A percentile compares a stretch with the other conserved stretches of the same genome.
Evolutionary conservation across 2,329 filamentous ascomycete species (phyloP).

Genomic region (Trichoderma sp.): DNA sequence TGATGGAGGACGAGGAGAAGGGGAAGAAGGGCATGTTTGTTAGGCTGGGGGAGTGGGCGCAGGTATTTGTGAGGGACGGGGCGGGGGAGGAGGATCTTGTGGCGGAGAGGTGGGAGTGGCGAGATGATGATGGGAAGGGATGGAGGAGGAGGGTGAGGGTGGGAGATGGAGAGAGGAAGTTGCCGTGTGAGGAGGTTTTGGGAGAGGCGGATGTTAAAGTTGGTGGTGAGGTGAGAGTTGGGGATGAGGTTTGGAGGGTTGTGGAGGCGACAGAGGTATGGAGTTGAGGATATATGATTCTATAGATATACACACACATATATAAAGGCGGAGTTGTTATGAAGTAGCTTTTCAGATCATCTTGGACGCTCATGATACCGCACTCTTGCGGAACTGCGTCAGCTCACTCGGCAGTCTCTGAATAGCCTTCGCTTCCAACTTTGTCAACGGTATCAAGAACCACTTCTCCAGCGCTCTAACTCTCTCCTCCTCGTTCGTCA

Average conservation of each 20-base stretch:
- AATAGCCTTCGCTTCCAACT: conserved; percentile 51
- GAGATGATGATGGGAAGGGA: conserved; percentile 23
- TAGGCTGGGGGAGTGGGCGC: conserved; percentile 54
- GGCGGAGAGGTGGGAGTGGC: conserved; percentile 58
- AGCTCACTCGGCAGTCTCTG: conserved; percentile 36
- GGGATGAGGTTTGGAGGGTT: conserved; percentile 22
- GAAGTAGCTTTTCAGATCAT: not conserved
- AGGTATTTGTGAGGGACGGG: conserved; percentile 55
- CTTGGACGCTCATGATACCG: not conserved
- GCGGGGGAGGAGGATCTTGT: conserved; percentile 35
- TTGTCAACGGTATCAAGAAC: conserved; percentile 51
- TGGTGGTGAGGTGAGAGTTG: not conserved
- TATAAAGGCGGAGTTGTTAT: too few relatives aligned
- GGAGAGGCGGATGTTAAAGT: not conserved
- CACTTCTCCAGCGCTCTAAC: conserved; percentile 49
- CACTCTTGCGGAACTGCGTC: not conserved
- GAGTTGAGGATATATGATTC: not conserved
- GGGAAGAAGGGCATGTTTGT: conserved; percentile 52
- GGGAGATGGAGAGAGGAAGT: conserved; percentile 35
- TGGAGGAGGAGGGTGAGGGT: conserved; percentile 42
- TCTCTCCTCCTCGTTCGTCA: conserved; percentile 51
- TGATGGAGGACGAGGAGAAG: conserved; percentile 36
- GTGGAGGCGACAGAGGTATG: conserved; percentile 21
- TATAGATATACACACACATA: not conserved
- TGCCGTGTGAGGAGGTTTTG: conserved; percentile 39